Base-by-base conservation (phyloP, 305 asterid genomes). In the Fraxinus angustifolia region DNA sequence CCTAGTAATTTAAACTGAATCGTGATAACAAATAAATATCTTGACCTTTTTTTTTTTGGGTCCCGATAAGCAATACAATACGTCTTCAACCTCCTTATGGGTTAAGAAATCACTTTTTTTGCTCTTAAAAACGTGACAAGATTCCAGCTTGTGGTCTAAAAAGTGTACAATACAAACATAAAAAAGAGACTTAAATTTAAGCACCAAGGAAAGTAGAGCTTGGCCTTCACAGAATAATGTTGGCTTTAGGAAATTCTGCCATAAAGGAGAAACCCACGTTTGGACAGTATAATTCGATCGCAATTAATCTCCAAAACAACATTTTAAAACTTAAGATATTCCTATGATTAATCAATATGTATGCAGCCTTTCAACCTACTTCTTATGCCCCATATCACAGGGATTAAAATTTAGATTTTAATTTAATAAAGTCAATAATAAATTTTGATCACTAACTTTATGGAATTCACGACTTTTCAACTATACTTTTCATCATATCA, bases 61-160 rank as follows among this genome's bases (percentile, higher is more conserved):
- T 11, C 17, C n/a, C 56, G 1, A 12, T 11, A 12, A 45, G 1
- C 0, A 45, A 50, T 14, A 4, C 6, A 48, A 6, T 58, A 7
- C 31, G 5, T 21, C 11, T 60, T 21, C 33, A 21, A 23, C n/a
- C 50, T 81, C 81, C 89, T 87, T 84, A 79, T 73, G 56, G 17
- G 58, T 85, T 82, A 85, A 88, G 87, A 81, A 88, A 87, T 62
- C 80, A 28, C 81, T 58, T 82, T 23, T 58, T 82, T 23, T 23
- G 65, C n/a, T 28, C 35, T 26, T 26, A 26, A 12, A 67, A 67
- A 26, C 12, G 35, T 28, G 73, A 28, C 35, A 30, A 19, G 8
- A 30, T 12, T 26, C 17, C 19, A 11, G n/a, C 36, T 11, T 65
- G 17, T 65, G 35, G 19, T 11, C n/a, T 65, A 65, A 26, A 65